Percentiles rank a stretch among this genome's conserved stretches.
phyloP scores from a whole-genome alignment of 306 rosid genomes.

The Herpetospermum pedunculosum region DNA sequence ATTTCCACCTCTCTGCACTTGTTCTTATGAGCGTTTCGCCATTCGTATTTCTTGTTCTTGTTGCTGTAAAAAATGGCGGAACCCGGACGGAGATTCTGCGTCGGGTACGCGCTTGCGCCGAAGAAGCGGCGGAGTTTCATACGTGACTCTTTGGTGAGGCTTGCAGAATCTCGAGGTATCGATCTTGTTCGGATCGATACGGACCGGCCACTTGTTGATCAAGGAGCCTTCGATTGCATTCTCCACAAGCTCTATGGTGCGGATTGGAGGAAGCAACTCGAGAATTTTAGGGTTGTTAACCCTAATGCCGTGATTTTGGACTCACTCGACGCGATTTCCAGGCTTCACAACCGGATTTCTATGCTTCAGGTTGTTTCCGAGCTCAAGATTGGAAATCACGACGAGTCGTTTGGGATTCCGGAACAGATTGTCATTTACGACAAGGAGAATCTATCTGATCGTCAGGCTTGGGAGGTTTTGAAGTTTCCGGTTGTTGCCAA shows the following conservation, averaged over 20 bases:
- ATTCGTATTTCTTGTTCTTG: background rate
- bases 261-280: constrained; percentile 57
- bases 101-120: constrained; percentile 72
- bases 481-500: constrained; percentile 81
- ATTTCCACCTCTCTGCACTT: background rate
- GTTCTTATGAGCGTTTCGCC: constrained; percentile 19
- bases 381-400: constrained; percentile 35
- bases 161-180: constrained; percentile 55
- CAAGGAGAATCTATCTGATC: constrained; percentile 49
- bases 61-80: constrained; percentile 51
- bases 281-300: constrained; percentile 24
- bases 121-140: constrained; percentile 85
- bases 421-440: constrained; percentile 81
- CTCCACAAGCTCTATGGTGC: constrained; percentile 74
- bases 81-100: constrained; percentile 42
- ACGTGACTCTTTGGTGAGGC: constrained; percentile 42
- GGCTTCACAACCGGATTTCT: constrained; percentile 81
- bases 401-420: constrained; percentile 75
- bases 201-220: constrained; percentile 36
- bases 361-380: constrained; percentile 90
- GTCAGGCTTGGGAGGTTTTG: constrained; percentile 44
- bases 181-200: constrained; percentile 49
- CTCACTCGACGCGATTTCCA: constrained; percentile 62
- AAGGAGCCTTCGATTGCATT: constrained; percentile 71
- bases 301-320: constrained; percentile 62